A percentile compares a stretch with the other conserved stretches of the same genome.
phyloP scores from a whole-genome alignment of 352 stramenopile genomes.

The Thalassiosira exigua region DNA sequence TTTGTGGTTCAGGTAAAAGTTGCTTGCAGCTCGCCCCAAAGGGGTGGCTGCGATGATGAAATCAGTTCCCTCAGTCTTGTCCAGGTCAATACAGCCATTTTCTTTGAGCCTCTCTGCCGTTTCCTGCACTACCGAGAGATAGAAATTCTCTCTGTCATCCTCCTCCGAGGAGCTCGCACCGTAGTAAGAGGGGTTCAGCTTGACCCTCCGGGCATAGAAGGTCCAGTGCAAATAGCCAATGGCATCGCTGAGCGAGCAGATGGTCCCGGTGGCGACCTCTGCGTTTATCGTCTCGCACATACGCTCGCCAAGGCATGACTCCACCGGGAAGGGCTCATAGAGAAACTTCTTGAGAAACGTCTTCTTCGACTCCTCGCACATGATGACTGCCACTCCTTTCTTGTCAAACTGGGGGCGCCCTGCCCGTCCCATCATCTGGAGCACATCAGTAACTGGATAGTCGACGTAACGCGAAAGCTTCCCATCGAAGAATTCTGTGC shows the following conservation, averaged over 20 bases:
- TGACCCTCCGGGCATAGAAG: slow-evolving; percentile 94
- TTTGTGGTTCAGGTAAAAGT: slow-evolving; percentile 95
- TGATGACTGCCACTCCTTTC: slow-evolving; percentile 94
- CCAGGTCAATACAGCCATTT: slow-evolving; percentile 88
- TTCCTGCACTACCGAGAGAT: slow-evolving; percentile 66
- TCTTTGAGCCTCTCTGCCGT: slow-evolving; percentile 87
- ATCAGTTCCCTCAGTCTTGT: slow-evolving; percentile 66
- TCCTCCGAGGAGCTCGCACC: slow-evolving; percentile 81
- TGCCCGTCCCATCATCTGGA: slow-evolving; percentile 98
- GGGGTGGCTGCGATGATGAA: slow-evolving; percentile 80
- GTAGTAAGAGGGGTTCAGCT: slow-evolving; percentile 97
- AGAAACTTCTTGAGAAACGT: slow-evolving; percentile 96
- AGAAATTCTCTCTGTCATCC: slow-evolving; percentile 81
- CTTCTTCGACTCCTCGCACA: slow-evolving; percentile 98
- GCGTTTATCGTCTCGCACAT: slow-evolving; percentile 96
- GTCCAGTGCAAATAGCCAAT: slow-evolving; percentile 97
- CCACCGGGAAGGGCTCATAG: slow-evolving; percentile 96
- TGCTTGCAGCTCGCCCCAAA: slow-evolving; percentile 92
- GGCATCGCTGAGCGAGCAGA: slow-evolving; percentile 89
- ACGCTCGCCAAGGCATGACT: slow-evolving; percentile 91
- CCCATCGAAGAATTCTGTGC: slow-evolving; percentile 97
- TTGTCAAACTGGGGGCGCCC: slow-evolving; percentile 93
- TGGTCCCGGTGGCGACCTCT: slow-evolving; percentile 92
- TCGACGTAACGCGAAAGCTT: slow-evolving; percentile 94
- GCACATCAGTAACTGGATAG: slow-evolving; percentile 96